Evolutionary conservation across 2,329 filamentous ascomycete species (phyloP), one percentile per base, ranked within the genome.

Genomic region (Decorospora gaudefroyi): DNA sequence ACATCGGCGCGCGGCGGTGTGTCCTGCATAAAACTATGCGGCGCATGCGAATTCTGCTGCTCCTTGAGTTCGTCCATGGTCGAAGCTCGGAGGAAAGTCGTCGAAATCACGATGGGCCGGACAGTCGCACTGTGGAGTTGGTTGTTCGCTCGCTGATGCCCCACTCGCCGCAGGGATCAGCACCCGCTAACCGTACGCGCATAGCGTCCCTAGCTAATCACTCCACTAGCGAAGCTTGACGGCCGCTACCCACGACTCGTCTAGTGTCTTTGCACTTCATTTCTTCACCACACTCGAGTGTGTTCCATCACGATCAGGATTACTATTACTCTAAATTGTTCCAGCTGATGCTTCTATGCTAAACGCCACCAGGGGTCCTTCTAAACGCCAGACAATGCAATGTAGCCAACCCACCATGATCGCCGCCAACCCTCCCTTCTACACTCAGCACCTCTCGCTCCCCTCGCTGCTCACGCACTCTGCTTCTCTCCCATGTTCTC

Each of bases 1-100:
- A 78, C 75, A 40, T 77, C 74, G 37, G 70, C 64, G 38, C 74
- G 70, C 38, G 72, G 72, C 30, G 73, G 73, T 17, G 66, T 61
- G 30, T 69, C 65, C 18, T 61, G 62, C 42, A 66, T 55, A 25
- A 57, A 64, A 19, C 46, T 47, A 39, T 34, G 45, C 8, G 53
- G 27, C 40, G 60, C 48, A 48, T 59, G 52, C 37, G 59, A 39
- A 44, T 59, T 59, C 39, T 60, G 55, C 49, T 57, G 60, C 35
- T 52, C 46, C 46, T 61, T 53, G 31, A 47, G 47, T 13, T 64
- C 62, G 32, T 70, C 66, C 61, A 66, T 67, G 54, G 45, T 54
- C 49, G 41, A 42, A 43, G 54, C 49, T 53, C 55, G 53, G 46
- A 41, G 39, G 39, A 43, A 42, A 46, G 44, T 33, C 42, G 26